A percentile compares a stretch with the other conserved stretches of the same genome.
Evolutionary conservation across 1,284 basidiomycete species (phyloP).

Genomic region (Cryptococcus neoformans): DNA sequence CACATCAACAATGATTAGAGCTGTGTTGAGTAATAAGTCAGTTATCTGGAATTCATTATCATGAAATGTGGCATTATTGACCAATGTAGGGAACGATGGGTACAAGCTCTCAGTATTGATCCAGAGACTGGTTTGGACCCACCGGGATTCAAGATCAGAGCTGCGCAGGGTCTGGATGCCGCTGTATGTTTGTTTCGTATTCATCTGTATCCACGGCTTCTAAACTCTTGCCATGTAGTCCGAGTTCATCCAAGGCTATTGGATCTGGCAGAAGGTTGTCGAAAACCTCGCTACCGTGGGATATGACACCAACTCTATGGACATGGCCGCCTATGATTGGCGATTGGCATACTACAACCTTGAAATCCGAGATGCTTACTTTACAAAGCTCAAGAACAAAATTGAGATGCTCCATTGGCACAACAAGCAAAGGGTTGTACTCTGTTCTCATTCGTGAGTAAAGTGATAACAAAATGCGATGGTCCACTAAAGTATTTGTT

Average conservation of each 20-base stretch:
- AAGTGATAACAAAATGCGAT: neutral
- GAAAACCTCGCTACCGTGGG: conserved; percentile 86
- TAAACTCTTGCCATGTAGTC: conserved; percentile 52
- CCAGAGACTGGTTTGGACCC: conserved; percentile 89
- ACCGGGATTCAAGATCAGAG: conserved; percentile 80
- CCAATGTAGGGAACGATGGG: conserved; percentile 72
- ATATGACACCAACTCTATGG: conserved; percentile 86
- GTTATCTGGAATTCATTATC: conserved; percentile 1
- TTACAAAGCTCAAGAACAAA: conserved; percentile 76
- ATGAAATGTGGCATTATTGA: neutral
- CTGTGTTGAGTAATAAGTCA: conserved; percentile 20
- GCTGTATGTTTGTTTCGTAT: conserved; percentile 38
- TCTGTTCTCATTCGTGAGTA: conserved; percentile 68
- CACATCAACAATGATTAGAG: conserved; percentile 54
- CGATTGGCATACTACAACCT: conserved; percentile 83
- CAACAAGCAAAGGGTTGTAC: conserved; percentile 75
- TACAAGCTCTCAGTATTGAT: conserved; percentile 85
- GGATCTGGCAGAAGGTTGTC: conserved; percentile 95
- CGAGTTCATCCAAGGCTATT: conserved; percentile 89
- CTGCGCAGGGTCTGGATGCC: conserved; percentile 70
- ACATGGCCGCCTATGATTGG: conserved; percentile 88
- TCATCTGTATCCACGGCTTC: conserved; percentile 47
- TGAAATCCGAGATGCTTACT: conserved; percentile 91
- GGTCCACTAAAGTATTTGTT: conserved; percentile 32
- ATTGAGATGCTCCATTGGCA: conserved; percentile 78